Base-by-base conservation (phyloP, 495 filamentous ascomycete species). In the Cercophora scortea region DNA sequence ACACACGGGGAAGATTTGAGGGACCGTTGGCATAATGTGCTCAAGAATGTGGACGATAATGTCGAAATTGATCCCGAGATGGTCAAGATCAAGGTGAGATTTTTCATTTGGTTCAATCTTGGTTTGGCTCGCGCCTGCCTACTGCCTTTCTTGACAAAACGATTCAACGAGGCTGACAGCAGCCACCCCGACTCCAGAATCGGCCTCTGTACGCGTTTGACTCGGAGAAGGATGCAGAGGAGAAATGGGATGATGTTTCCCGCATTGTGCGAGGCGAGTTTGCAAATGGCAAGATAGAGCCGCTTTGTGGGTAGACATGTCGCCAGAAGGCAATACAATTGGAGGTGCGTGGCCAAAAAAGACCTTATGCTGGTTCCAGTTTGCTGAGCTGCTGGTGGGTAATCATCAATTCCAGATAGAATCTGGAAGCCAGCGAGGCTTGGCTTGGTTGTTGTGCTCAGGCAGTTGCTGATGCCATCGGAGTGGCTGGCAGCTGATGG, bases 1-100 rank as follows among this genome's bases (percentile, higher is more conserved):
- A 67, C 65, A 13, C 78, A 79, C 51, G 76, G 76, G 0, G 74
- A 77, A 56, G 76, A 78, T 53, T 45, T 79, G 32, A 53, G 76
- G n/a, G 74, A 78, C 55, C 60, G 76, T 15, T 79, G 76, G 76
- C 76, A 79, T 50, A 72, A 65, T 51, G 72, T 71, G 39, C 61
- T 79, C 17, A 77, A 74, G 57, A 58, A 66, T 33, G 65, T 74
- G 15, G 74, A 72, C 12, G 69, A 73, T n/a, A 67, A 70, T 17
- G 61, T 66, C 0, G 71, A 78, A 52, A 72, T 78, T 49, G 74
- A 79, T 56, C 76, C 76, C 4, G 75, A 79, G 52, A 68, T 70
- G 17, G 56, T 78, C 15, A 79, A 76, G 64, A 78, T 79, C 32
- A 58, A 58, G 56, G 56, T 49, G 16, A 35, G 55, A 42, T 36